Percentiles rank a stretch among this genome's conserved stretches.
phyloP scores from a whole-genome alignment of 2,329 filamentous ascomycete genomes.

The Pseudocercospora fijiensis region DNA sequence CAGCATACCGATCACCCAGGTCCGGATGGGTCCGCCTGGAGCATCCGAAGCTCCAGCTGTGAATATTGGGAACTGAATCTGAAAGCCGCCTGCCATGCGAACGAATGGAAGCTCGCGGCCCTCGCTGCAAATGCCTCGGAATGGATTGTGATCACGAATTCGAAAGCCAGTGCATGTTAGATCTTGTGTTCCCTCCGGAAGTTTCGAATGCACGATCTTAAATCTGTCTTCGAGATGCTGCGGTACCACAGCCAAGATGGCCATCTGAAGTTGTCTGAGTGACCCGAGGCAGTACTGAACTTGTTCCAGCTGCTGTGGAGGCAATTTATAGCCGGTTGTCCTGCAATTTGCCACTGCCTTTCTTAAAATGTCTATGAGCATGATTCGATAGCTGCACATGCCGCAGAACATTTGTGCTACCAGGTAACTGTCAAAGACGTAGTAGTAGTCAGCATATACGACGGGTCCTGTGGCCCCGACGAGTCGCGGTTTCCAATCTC shows the following conservation, averaged over 20 bases:
- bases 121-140: conserved; percentile 11
- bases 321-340: conserved; percentile 6
- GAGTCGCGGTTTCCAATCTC: conserved; percentile 17
- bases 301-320: conserved; percentile 10
- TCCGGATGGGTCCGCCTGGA: conserved; percentile 16
- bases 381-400: conserved; percentile 19
- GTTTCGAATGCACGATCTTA: conserved; percentile 8
- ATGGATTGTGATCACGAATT: conserved; percentile 17
- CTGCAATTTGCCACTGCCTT: conserved; percentile 15
- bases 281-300: conserved; percentile 11
- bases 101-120: conserved; percentile 13
- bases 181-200: background rate
- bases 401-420: conserved; percentile 21
- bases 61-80: conserved; percentile 19
- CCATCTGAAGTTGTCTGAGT: conserved; percentile 16
- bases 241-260: conserved; percentile 17
- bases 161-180: conserved; percentile 5
- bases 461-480: conserved; percentile 13
- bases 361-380: conserved; percentile 20
- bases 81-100: conserved; percentile 19
- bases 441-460: conserved; percentile 21
- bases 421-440: conserved; percentile 20
- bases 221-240: conserved; percentile 16
- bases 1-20: conserved; percentile 17
- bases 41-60: conserved; percentile 21